Percentiles rank a stretch among this genome's conserved stretches.
Evolutionary conservation across 371 early-diverging fungal species (phyloP).

Genomic region (Syncephalastrum contaminatum): DNA sequence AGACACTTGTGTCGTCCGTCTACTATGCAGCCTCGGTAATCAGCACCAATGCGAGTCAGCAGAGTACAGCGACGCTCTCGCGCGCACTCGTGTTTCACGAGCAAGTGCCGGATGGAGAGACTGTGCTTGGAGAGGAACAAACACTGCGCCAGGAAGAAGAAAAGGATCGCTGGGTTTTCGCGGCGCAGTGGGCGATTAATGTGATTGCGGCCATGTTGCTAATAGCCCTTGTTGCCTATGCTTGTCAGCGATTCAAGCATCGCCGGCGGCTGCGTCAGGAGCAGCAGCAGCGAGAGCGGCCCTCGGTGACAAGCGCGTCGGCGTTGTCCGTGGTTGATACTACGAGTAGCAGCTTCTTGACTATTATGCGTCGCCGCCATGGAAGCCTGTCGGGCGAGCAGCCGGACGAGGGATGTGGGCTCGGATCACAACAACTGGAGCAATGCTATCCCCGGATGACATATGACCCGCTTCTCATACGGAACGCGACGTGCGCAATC

Average conservation of each 20-base stretch:
- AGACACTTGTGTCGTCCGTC: slow-evolving; percentile 4
- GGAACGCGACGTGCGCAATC: slow-evolving; percentile 18
- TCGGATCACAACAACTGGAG: slow-evolving; percentile 13
- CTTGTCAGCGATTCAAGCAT: slow-evolving; percentile 4
- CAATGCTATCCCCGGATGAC: slow-evolving; percentile 5
- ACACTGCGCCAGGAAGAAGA: background rate
- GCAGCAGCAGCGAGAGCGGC: background rate
- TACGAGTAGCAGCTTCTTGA: slow-evolving; percentile 5
- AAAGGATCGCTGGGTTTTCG: slow-evolving; percentile 5
- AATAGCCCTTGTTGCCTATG: slow-evolving; percentile 8
- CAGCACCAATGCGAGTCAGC: no score
- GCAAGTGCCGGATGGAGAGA: background rate
- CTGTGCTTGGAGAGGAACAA: background rate
- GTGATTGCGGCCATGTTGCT: slow-evolving; percentile 11
- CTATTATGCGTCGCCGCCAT: slow-evolving; percentile 3
- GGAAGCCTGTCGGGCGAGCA: background rate
- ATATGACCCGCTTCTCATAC: slow-evolving; percentile 16
- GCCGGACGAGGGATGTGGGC: background rate
- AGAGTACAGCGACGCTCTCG: background rate
- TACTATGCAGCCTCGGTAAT: background rate
- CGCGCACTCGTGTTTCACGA: background rate
- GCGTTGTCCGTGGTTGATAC: background rate
- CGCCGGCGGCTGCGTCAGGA: slow-evolving; percentile 3
- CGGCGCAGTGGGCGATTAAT: slow-evolving; percentile 14
- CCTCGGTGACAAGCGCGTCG: background rate